These are phyloP conservation scores for Megacollybia platyphylla DNA, from an alignment of 1,284 basidiomycete genomes.

Conservation along the genomic window DNA sequence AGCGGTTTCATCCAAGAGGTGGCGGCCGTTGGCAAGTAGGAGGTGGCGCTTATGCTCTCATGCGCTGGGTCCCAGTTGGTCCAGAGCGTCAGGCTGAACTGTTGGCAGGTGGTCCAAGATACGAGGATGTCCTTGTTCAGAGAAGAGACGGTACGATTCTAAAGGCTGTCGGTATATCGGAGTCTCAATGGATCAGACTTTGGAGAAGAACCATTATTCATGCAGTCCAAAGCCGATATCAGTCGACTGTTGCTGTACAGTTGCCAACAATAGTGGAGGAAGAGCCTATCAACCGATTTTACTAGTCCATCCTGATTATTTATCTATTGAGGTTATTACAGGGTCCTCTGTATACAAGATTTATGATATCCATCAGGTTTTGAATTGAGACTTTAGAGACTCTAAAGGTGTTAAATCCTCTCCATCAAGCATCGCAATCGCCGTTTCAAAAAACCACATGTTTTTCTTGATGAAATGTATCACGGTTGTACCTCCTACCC, in stretches of 20 bases:
- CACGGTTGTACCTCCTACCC: constrained; percentile 85
- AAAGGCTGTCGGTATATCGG: not conserved
- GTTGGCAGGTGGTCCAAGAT: not conserved
- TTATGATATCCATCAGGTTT: not conserved
- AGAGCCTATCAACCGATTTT: not conserved
- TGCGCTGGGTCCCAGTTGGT: constrained; percentile 11
- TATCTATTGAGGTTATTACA: too few relatives aligned
- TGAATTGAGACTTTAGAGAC: not conserved
- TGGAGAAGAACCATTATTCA: not conserved
- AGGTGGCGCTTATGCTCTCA: constrained; percentile 43
- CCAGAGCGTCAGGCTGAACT: not conserved
- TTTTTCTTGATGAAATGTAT: constrained; percentile 97
- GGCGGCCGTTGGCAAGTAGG: constrained; percentile 47
- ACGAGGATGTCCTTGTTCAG: not conserved
- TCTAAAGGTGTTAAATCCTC: constrained; percentile 27
- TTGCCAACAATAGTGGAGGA: not conserved
- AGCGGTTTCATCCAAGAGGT: constrained; percentile 29
- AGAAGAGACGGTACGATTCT: not conserved
- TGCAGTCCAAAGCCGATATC: not conserved
- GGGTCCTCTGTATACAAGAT: not conserved
- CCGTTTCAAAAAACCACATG: constrained; percentile 93
- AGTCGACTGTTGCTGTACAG: not conserved
- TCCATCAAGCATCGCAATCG: constrained; percentile 74
- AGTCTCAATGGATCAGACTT: not conserved
- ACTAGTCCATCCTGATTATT: too few relatives aligned